These are phyloP conservation scores for Colletotrichum melonis DNA, from an alignment of 2,329 filamentous ascomycete genomes.

Conservation along the genomic window DNA sequence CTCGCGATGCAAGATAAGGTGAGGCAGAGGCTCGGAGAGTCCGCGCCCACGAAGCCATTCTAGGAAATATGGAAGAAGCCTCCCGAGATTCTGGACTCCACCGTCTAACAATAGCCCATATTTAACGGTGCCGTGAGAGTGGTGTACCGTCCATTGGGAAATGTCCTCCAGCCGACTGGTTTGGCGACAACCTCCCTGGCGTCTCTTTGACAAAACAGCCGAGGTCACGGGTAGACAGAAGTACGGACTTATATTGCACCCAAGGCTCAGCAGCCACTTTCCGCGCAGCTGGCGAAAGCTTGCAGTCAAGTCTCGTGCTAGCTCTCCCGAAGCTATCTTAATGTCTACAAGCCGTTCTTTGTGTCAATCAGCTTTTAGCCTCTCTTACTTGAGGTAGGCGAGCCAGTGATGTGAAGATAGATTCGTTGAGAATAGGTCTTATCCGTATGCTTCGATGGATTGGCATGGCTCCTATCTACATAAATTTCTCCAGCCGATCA, in stretches of 20 bases:
- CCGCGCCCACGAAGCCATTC: slow-evolving; percentile 10
- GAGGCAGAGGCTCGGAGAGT: slow-evolving; percentile 18
- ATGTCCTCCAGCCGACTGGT: not conserved
- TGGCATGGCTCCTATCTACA: not conserved
- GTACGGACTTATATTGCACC: slow-evolving; percentile 2
- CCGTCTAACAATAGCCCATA: not conserved
- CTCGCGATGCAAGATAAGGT: slow-evolving; percentile 28
- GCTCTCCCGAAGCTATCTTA: not conserved
- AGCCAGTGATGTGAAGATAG: not conserved
- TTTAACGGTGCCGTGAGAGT: not conserved
- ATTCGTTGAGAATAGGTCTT: not conserved
- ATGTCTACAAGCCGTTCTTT: not conserved
- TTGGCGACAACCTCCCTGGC: not conserved
- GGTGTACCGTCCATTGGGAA: not conserved
- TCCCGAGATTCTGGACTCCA: slow-evolving; percentile 27
- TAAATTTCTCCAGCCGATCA: not conserved
- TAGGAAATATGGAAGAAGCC: slow-evolving; percentile 29
- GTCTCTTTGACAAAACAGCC: no score
- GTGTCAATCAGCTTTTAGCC: not conserved
- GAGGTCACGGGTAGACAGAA: not conserved
- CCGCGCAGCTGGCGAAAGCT: not conserved
- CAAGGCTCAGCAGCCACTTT: not conserved
- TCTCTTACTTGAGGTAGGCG: not conserved
- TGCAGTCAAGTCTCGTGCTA: slow-evolving; percentile 12
- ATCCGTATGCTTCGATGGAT: not conserved